These are phyloP conservation scores for Leucaena leucocephala DNA, from an alignment of 306 rosid species.

Conservation along the genomic window DNA sequence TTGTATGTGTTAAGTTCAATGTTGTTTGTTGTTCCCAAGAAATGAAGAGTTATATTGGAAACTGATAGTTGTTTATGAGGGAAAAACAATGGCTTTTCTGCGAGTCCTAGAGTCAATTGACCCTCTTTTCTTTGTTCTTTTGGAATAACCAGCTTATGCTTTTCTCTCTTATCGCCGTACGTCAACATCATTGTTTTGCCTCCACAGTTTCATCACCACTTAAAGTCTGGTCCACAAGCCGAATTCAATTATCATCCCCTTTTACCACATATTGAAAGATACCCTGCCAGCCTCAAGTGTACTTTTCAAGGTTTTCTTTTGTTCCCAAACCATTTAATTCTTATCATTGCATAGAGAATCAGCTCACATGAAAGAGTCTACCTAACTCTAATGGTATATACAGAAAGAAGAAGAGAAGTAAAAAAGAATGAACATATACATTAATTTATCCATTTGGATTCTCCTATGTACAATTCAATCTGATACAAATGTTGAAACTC, in stretches of 20 bases:
- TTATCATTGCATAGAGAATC: neutral
- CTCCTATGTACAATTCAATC: constrained; percentile 36
- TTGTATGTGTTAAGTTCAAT: neutral
- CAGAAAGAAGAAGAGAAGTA: neutral
- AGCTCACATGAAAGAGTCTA: neutral
- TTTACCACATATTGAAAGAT: constrained; percentile 16
- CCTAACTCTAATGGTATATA: neutral
- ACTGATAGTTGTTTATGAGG: no score
- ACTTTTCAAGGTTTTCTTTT: constrained; percentile 10
- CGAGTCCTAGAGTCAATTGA: neutral
- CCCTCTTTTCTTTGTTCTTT: neutral
- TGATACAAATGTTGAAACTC: constrained; percentile 24
- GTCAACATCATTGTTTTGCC: neutral
- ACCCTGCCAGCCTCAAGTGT: constrained; percentile 24
- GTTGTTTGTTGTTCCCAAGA: neutral
- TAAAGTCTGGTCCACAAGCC: constrained; percentile 17
- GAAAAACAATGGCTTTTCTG: neutral
- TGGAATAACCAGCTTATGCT: neutral
- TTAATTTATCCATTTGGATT: constrained; percentile 31
- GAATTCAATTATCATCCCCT: neutral
- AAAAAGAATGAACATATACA: constrained; percentile 31
- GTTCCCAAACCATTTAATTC: neutral
- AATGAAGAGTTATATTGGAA: no score
- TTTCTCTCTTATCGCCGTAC: neutral
- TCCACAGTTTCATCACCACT: constrained; percentile 1